These are phyloP conservation scores for Cladosporium oxysporum DNA, from an alignment of 2,329 filamentous ascomycete genomes.

Conservation along the genomic window DNA sequence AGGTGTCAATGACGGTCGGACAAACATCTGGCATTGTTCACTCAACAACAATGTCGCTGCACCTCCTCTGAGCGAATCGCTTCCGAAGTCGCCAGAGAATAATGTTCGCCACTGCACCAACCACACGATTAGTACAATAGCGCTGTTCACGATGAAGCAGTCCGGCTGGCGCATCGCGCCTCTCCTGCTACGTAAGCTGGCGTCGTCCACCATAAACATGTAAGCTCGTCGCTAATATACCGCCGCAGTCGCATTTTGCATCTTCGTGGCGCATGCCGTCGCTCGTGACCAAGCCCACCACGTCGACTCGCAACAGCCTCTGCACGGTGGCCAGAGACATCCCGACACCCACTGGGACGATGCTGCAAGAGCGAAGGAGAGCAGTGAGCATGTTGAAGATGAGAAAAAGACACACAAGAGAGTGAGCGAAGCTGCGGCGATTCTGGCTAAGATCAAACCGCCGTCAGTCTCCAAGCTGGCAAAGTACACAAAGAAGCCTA, in stretches of 20 bases:
- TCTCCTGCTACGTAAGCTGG: conserved; percentile 27
- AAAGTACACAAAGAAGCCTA: conserved; percentile 50
- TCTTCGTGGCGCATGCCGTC: conserved; percentile 25
- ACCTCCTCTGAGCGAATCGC: neutral
- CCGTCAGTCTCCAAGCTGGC: conserved; percentile 43
- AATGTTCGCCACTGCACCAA: neutral
- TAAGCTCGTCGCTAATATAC: conserved; percentile 16
- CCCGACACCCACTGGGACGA: conserved; percentile 22
- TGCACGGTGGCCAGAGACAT: conserved; percentile 19
- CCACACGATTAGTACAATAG: conserved; percentile 1
- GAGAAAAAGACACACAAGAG: conserved; percentile 16
- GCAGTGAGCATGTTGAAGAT: neutral
- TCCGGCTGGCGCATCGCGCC: conserved; percentile 28
- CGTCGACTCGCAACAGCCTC: conserved; percentile 19
- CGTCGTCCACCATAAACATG: neutral
- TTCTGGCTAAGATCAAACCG: conserved; percentile 46
- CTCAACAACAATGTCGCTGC: conserved; percentile 1
- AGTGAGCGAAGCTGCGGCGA: conserved; percentile 40
- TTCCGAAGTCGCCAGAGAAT: neutral
- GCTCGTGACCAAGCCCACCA: conserved; percentile 21
- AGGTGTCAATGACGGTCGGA: conserved; percentile 14
- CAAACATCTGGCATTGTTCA: conserved; percentile 8
- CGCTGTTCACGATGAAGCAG: conserved; percentile 26
- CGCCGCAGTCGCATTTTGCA: conserved; percentile 25
- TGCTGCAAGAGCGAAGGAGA: conserved; percentile 11